phyloP scores from a whole-genome alignment of 805 yeast species.

The Komagataella mondaviorum region DNA sequence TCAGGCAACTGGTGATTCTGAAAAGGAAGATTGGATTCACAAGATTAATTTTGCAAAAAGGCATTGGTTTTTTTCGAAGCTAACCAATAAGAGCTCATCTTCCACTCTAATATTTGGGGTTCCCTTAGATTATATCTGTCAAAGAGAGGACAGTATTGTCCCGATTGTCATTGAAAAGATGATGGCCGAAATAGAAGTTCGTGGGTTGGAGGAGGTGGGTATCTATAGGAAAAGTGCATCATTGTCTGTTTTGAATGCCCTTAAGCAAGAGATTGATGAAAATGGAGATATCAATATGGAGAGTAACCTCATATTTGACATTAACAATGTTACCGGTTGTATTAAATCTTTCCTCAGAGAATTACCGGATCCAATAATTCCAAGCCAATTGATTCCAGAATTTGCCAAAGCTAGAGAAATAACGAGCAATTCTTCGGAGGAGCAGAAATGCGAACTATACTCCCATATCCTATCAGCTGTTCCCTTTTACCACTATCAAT shows the following conservation, averaged over 20 bases:
- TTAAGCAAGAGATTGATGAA: conserved; percentile 30
- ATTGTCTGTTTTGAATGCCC: conserved; percentile 26
- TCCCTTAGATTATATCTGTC: conserved; percentile 66
- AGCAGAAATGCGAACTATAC: conserved; percentile 13
- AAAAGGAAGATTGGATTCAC: conserved; percentile 64
- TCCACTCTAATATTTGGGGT: conserved; percentile 61
- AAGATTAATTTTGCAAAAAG: conserved; percentile 31
- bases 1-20: conserved; percentile 51
- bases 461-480: conserved; percentile 19
- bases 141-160: conserved; percentile 44
- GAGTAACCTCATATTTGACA: conserved; percentile 37
- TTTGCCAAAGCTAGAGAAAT: conserved; percentile 26
- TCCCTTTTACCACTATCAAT: conserved; percentile 54
- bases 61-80: conserved; percentile 41
- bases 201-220: conserved; percentile 86
- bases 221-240: conserved; percentile 63
- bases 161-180: conserved; percentile 60
- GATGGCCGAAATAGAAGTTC: conserved; percentile 64
- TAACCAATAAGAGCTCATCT: conserved; percentile 10
- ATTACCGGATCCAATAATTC: conserved; percentile 71
- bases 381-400: conserved; percentile 48
- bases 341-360: conserved; percentile 77
- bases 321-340: conserved; percentile 80
- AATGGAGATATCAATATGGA: conserved; percentile 32
- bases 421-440: conserved; percentile 8